A percentile compares a stretch with the other conserved stretches of the same genome.
Evolutionary conservation across 106 monocot species (phyloP).

Genomic region (Phalaenopsis aphrodite): DNA sequence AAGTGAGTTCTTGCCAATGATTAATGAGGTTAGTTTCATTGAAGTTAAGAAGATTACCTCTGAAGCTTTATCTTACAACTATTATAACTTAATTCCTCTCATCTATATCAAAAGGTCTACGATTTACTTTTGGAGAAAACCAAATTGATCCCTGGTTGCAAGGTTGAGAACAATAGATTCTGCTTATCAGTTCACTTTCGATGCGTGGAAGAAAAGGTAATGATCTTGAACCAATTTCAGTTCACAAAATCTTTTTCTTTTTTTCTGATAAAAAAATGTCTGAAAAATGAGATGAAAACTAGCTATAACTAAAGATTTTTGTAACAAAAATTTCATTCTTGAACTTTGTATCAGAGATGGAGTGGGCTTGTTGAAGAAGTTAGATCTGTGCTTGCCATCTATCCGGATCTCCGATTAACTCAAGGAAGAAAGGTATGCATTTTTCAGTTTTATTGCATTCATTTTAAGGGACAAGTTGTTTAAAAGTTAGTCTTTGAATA

Average conservation of each 20-base stretch:
- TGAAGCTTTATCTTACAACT: too few species aligned
- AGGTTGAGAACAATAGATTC: constrained; percentile 80
- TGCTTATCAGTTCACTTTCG: constrained; percentile 73
- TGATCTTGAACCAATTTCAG: neutral
- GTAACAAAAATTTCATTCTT: neutral
- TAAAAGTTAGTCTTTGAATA: too few species aligned
- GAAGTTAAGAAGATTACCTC: too few species aligned
- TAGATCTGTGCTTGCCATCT: constrained; percentile 41
- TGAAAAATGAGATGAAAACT: neutral
- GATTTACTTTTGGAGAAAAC: constrained; percentile 42
- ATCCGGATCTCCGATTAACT: constrained; percentile 47
- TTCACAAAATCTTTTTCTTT: neutral
- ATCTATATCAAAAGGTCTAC: constrained; percentile 30
- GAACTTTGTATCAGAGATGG: constrained; percentile 41
- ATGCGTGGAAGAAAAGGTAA: constrained; percentile 43
- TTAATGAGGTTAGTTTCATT: constrained; percentile 29
- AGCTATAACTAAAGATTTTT: neutral
- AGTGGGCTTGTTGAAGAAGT: constrained; percentile 44
- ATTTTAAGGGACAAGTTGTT: too few species aligned
- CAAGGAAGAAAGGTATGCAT: constrained; percentile 67
- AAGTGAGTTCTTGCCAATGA: constrained; percentile 41
- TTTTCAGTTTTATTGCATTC: neutral
- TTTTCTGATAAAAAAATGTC: neutral
- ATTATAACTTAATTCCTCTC: neutral
- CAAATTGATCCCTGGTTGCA: constrained; percentile 35